Percentiles rank a stretch among this genome's conserved stretches.
phyloP scores from a whole-genome alignment of 306 rosid species.

The Quercus dentata region DNA sequence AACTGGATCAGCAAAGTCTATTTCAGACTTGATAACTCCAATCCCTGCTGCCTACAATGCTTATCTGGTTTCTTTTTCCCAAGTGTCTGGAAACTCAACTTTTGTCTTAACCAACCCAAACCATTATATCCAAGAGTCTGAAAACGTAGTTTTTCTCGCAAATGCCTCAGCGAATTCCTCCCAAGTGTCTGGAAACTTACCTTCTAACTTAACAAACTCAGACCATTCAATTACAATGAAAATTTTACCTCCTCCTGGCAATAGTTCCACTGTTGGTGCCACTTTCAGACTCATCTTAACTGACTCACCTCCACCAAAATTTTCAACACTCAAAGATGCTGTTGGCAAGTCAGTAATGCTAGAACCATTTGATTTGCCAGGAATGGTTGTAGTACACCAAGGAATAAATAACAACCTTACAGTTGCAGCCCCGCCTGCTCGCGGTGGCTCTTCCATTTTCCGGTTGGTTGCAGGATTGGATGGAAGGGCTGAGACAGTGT shows the following conservation, averaged over 20 bases:
- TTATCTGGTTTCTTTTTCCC: constrained; percentile 54
- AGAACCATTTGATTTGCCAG: constrained; percentile 75
- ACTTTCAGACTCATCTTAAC: constrained; percentile 64
- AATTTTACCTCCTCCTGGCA: constrained; percentile 43
- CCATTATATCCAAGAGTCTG: constrained; percentile 2
- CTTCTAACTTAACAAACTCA: constrained; percentile 42
- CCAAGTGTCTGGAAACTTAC: constrained; percentile 34
- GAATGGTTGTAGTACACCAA: constrained; percentile 50
- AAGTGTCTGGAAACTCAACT: constrained; percentile 27
- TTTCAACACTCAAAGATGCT: constrained; percentile 15
- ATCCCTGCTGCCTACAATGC: constrained; percentile 50
- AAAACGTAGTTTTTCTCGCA: no score
- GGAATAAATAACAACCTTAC: constrained; percentile 45
- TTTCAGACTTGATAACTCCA: constrained; percentile 62
- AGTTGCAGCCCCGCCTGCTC: constrained; percentile 30
- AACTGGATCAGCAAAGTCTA: constrained; percentile 19
- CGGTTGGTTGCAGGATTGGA: constrained; percentile 59
- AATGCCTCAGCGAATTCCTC: not conserved
- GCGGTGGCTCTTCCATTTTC: constrained; percentile 32
- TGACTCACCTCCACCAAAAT: constrained; percentile 24
- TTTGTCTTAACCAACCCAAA: constrained; percentile 51
- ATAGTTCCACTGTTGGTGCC: constrained; percentile 39
- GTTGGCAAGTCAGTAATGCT: constrained; percentile 42
- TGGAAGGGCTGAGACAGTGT: constrained; percentile 44
- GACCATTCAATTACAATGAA: constrained; percentile 54